These are phyloP conservation scores for Penicillium longicatenatum DNA, from an alignment of 495 filamentous ascomycete species.

Conservation along the genomic window DNA sequence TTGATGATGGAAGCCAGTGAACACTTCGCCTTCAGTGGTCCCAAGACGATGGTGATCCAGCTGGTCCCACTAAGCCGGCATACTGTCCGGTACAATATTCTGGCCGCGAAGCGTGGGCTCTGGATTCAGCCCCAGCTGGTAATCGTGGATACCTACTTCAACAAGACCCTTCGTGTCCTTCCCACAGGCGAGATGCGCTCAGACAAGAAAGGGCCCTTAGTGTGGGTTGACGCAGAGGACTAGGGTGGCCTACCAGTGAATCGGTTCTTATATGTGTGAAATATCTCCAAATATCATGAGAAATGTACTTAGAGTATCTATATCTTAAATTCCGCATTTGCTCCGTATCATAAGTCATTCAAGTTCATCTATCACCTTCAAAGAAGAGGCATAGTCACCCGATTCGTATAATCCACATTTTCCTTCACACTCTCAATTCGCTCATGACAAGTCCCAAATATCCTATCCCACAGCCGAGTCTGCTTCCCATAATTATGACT, in stretches of 20 bases:
- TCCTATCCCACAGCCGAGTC: conserved; percentile 31
- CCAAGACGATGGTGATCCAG: conserved; percentile 75
- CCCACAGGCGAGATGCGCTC: conserved; percentile 71
- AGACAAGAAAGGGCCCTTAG: conserved; percentile 70
- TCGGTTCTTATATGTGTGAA: neutral
- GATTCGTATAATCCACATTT: conserved; percentile 31
- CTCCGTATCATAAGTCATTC: neutral
- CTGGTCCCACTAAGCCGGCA: conserved; percentile 77
- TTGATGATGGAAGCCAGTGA: conserved; percentile 90
- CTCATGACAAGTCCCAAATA: conserved; percentile 33
- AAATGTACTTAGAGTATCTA: conserved; percentile 1
- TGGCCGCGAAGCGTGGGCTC: conserved; percentile 56
- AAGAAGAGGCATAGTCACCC: conserved; percentile 28
- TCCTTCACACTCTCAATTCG: conserved; percentile 27
- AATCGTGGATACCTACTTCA: conserved; percentile 86
- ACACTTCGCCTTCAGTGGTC: conserved; percentile 89
- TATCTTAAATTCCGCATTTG: neutral
- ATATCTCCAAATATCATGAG: conserved; percentile 7
- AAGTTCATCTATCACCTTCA: neutral
- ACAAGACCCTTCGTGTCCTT: conserved; percentile 76
- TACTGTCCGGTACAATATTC: conserved; percentile 66
- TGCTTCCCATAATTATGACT: conserved; percentile 36
- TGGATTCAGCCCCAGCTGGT: conserved; percentile 76
- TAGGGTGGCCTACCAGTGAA: conserved; percentile 18
- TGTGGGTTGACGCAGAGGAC: conserved; percentile 63